Conservation (phyloP, 768 basidiomycete genomes). For the Suillus subaureus region DNA sequence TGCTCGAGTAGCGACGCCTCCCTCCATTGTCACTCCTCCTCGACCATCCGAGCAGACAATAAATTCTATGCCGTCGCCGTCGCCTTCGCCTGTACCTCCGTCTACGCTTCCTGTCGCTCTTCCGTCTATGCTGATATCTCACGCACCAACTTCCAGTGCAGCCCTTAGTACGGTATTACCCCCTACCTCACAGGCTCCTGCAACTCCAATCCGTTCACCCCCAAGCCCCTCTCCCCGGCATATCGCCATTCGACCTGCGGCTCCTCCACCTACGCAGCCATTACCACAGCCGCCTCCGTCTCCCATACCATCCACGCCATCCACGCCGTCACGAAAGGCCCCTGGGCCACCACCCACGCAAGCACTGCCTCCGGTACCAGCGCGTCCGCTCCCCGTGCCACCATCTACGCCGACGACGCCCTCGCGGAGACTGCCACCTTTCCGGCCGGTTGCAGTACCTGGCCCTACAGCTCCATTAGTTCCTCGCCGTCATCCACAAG, state of each 20-base stretch:
- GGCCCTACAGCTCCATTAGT: slow-evolving; percentile 19
- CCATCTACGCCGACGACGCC: neutral
- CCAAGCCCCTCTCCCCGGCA: slow-evolving; percentile 25
- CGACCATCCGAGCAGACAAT: slow-evolving; percentile 15
- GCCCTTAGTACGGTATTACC: slow-evolving; percentile 21
- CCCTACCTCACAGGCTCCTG: neutral
- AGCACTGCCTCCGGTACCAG: slow-evolving; percentile 7
- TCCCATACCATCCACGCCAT: slow-evolving; percentile 13
- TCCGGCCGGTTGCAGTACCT: slow-evolving; percentile 5
- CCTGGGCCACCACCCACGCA: neutral
- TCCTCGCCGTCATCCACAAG: slow-evolving; percentile 2
- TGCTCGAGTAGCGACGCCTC: slow-evolving; percentile 11
- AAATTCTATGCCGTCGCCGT: slow-evolving; percentile 12
- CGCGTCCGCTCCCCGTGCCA: slow-evolving; percentile 7
- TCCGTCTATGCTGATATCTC: slow-evolving; percentile 11
- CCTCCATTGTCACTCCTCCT: slow-evolving; percentile 7
- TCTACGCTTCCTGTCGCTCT: slow-evolving; percentile 9
- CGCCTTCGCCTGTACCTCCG: slow-evolving; percentile 14
- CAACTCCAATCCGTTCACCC: slow-evolving; percentile 14
- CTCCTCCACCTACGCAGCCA: slow-evolving; percentile 33
- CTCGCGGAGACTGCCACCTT: neutral
- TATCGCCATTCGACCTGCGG: slow-evolving; percentile 30
- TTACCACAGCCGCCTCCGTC: slow-evolving; percentile 31
- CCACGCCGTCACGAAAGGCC: slow-evolving; percentile 4
- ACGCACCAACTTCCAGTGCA: slow-evolving; percentile 21